Evolutionary conservation across 2,329 filamentous ascomycete species (phyloP), one percentile per base, ranked within the genome.

Genomic region (Domatiomyces catenatus): DNA sequence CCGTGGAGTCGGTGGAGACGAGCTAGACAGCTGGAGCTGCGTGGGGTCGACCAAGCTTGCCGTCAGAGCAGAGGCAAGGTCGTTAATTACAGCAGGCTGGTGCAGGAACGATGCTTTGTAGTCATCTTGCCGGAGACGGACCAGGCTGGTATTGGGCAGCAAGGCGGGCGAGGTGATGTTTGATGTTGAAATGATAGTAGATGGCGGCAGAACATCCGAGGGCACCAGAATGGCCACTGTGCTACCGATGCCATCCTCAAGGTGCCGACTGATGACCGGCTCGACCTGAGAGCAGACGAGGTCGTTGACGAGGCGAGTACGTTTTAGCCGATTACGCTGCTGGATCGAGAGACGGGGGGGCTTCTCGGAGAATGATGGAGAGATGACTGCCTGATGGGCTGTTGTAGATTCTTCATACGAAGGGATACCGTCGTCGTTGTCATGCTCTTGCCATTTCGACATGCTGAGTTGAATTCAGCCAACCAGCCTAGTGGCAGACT

Each of bases 181-280:
- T 48, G 71, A 69, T 10, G 45, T 26, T 26, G 24, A 53, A 17
- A 17, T n/a, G 48, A 24, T 54, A 39, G 20, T 48, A 10, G 50
- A 20, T 5, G 58, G 0, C 6, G 26, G 18, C 7, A 55, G 49
- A 8, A 67, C 63, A 52, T 70, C 67, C 2, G 69, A 70, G 8
- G 70, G 70, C 0, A 74, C 59, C 12, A 74, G 61, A 28, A 71
- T 63, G 51, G 72, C 66, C 10, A 64, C 69, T 12, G 68, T 69
- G 52, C 66, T 66, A 15, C 67, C 66, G 42, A 72, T 65, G 24
- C 69, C 70, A 28, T 66, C 65, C 8, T 63, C 58, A 42, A 66
- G 66, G 54, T 68, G 67, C 10, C 63, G 53, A 49, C 64, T 58
- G 46, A 74, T 59, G 17, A 69, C 57, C 1, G 71, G 70, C 26